Evolutionary conservation across 2,329 filamentous ascomycete species (phyloP).

Genomic region (Diaporthe destruens): DNA sequence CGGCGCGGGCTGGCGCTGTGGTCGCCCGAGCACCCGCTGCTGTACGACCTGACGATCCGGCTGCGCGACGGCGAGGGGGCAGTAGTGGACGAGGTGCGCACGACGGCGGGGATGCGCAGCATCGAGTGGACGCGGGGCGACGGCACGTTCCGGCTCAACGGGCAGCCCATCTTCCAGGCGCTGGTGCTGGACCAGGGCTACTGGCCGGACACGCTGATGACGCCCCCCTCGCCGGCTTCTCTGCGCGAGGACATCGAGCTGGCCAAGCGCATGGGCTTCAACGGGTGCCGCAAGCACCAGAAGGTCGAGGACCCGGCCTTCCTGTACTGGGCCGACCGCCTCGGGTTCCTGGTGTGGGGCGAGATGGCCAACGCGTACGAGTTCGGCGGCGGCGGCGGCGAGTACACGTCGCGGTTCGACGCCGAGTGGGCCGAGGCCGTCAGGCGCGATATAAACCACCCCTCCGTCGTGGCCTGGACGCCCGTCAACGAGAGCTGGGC

Average conservation of each 20-base stretch:
- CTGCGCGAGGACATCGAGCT: conserved; percentile 67
- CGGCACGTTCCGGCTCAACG: conserved; percentile 70
- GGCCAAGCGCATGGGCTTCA: conserved; percentile 72
- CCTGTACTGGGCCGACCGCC: conserved; percentile 70
- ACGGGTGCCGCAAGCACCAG: conserved; percentile 74
- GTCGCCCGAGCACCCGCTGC: conserved; percentile 69
- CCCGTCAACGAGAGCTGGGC: conserved; percentile 75
- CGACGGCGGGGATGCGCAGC: conserved; percentile 71
- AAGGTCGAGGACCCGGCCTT: conserved; percentile 73
- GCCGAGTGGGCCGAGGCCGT: conserved; percentile 75
- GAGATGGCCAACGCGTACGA: conserved; percentile 76
- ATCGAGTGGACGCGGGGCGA: conserved; percentile 70
- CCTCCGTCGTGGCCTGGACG: conserved; percentile 75
- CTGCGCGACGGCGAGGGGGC: conserved; percentile 58
- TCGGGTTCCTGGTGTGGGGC: conserved; percentile 73
- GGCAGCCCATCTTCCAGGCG: conserved; percentile 70
- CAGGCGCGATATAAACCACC: conserved; percentile 74
- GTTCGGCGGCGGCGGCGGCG: conserved; percentile 68
- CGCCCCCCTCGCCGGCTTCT: conserved; percentile 62
- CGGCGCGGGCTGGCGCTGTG: conserved; percentile 70
- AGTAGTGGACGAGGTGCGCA: conserved; percentile 68
- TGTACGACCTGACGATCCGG: conserved; percentile 68
- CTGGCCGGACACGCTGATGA: conserved; percentile 72
- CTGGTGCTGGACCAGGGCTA: conserved; percentile 73
- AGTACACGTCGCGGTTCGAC: conserved; percentile 71